Conservation (phyloP, 805 yeast species). For the Saccharomycopsis fermentans region DNA sequence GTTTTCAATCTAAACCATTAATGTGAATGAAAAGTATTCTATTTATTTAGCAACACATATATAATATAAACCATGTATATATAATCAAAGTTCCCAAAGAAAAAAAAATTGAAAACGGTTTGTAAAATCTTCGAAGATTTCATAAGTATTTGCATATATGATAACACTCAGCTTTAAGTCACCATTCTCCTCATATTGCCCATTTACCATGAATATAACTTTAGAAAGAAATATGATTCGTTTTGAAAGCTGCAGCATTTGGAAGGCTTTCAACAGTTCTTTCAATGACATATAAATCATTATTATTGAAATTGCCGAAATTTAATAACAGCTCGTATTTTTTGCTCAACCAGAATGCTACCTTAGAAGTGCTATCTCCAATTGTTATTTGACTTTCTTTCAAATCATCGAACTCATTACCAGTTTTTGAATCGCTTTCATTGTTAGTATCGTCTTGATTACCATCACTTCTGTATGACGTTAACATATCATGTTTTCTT, state of each 20-base stretch:
- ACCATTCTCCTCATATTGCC: background rate
- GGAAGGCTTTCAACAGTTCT: slow-evolving; percentile 54
- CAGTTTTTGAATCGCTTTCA: slow-evolving; percentile 15
- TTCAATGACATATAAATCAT: slow-evolving; percentile 66
- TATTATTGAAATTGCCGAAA: slow-evolving; percentile 43
- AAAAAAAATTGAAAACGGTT: background rate
- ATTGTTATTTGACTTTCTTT: background rate
- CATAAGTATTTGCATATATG: too few relatives aligned
- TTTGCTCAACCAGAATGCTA: slow-evolving; percentile 62
- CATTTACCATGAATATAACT: background rate
- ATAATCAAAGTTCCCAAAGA: slow-evolving; percentile 7
- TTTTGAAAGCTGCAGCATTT: slow-evolving; percentile 47
- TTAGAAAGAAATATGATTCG: slow-evolving; percentile 13
- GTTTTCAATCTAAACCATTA: background rate
- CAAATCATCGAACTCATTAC: background rate
- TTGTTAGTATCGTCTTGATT: slow-evolving; percentile 21
- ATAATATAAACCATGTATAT: slow-evolving; percentile 3
- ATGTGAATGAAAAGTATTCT: background rate
- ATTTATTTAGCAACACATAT: background rate
- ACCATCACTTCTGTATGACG: slow-evolving; percentile 9
- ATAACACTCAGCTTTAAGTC: too few relatives aligned
- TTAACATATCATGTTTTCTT: slow-evolving; percentile 15
- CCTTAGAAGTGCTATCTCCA: background rate
- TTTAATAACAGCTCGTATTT: slow-evolving; percentile 65
- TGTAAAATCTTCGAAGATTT: background rate